Base-by-base conservation (phyloP, 2,329 filamentous ascomycete genomes). In the Arthrobotrys iridis region DNA sequence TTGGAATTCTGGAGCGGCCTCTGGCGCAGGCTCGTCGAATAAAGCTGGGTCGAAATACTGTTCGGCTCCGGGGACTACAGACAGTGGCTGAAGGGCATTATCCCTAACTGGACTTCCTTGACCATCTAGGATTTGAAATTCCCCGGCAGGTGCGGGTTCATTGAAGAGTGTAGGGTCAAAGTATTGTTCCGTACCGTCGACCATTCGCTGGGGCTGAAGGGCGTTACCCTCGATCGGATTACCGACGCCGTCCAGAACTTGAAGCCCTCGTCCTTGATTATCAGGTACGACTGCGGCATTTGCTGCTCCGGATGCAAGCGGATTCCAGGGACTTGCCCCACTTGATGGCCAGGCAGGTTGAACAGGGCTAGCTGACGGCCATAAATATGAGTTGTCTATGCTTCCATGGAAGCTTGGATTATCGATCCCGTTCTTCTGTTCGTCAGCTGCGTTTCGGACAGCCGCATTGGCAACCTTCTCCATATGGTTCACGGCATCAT, bases 391-490 rank as follows among this genome's bases (percentile, higher is more conserved):
- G 24, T 22, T 41, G 22, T 65, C 60, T 18, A 40, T 20, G 11
- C 22, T 26, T 1, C 22, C 41, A 5, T 35, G 18, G 28, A 65
- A 65, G 15, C 24, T 50, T 46, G 67, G 67, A 26, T 72, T 65
- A 59, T 72, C 26, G 6, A 52, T 7, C 8, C 67, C 67, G 2
- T 28, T 13, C 18, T 50, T 30, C 41, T 50, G 37, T 48, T 72
- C 67, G 7, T 65, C 22, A 3, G 50, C 67, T 11, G 67, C 62
- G 28, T 67, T 60, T 18, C 35, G 52, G 11, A 74, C 43, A 1
- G 70, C 62, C 2, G 50, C 24, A 22, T 66, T 58, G 1, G 62
- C 62, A 2, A 74, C 46, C 7, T 22, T 6, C n/a, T 59, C 40
- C 48, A 72, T 48, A 7, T 62, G 13, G 26, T 59, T 58, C 1